A percentile compares a stretch with the other conserved stretches of the same genome.
Conservation (phyloP, 2,329 filamentous ascomycete genomes). For the Triangularia verruculosa region DNA sequence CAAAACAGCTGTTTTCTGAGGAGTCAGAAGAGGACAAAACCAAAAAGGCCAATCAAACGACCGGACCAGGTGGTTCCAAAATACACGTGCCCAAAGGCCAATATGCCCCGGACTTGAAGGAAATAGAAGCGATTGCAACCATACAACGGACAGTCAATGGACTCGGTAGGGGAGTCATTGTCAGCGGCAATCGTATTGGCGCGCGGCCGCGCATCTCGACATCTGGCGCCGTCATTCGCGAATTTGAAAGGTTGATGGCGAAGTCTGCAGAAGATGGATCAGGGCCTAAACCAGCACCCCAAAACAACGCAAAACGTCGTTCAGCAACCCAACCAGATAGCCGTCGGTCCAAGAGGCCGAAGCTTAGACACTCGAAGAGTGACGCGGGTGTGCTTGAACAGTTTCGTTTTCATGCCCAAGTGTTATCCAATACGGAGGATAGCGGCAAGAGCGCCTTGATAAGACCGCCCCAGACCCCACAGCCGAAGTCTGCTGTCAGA, state of each 20-base stretch:
- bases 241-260: constrained; percentile 37
- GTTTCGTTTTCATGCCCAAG: neutral
- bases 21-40: constrained; percentile 54
- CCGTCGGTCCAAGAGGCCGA: neutral
- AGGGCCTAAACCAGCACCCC: neutral
- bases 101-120: neutral
- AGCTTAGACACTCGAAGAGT: neutral
- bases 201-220: constrained; percentile 39
- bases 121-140: neutral
- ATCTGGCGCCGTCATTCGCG: constrained; percentile 37
- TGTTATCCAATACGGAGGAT: neutral
- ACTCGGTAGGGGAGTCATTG: constrained; percentile 38
- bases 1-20: constrained; percentile 42
- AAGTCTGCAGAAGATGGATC: constrained; percentile 29
- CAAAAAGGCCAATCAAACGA: constrained; percentile 28
- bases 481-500: constrained; percentile 31
- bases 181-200: constrained; percentile 42
- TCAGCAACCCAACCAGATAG: neutral
- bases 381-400: neutral
- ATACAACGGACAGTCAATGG: constrained; percentile 16
- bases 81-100: neutral
- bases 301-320: constrained; percentile 8
- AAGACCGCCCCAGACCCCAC: constrained; percentile 24
- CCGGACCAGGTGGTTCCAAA: constrained; percentile 8
- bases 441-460: neutral